phyloP scores from a whole-genome alignment of 1,284 basidiomycete genomes.

The Cryptococcus jaspeensis region DNA sequence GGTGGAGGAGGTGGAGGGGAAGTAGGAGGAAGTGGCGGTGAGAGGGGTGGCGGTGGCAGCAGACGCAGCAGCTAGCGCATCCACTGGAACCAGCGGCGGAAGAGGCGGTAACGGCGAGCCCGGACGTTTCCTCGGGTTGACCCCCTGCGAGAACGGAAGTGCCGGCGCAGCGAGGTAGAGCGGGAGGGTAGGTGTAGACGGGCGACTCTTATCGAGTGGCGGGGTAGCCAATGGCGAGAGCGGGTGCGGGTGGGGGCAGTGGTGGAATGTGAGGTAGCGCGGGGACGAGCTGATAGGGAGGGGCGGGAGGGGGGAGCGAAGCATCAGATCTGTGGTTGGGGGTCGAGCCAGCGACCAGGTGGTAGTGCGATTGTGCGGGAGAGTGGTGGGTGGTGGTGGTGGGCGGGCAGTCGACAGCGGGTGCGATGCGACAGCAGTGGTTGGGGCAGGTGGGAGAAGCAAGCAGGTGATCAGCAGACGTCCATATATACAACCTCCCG shows the following conservation, averaged over 20 bases:
- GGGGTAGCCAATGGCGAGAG: too few species aligned
- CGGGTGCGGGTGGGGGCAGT: neutral
- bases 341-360: constrained; percentile 1
- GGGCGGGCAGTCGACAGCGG: too few species aligned
- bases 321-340: constrained; percentile 1
- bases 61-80: too few species aligned
- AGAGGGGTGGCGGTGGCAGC: too few species aligned
- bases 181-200: neutral
- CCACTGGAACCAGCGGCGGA: too few species aligned
- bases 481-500: neutral
- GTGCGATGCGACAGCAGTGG: too few species aligned
- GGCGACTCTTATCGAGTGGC: too few species aligned
- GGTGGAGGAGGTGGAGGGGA: neutral
- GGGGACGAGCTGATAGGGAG: constrained; percentile 6
- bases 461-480: neutral
- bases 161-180: neutral
- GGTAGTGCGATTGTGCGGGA: too few species aligned
- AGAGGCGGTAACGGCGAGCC: too few species aligned
- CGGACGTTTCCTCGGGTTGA: too few species aligned
- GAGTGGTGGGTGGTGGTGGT: neutral
- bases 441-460: neutral
- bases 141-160: neutral
- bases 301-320: constrained; percentile 8
- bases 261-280: neutral
- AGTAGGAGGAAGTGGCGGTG: too few species aligned